These are phyloP conservation scores for Claviceps spartinae DNA, from an alignment of 2,329 filamentous ascomycete genomes.

Conservation along the genomic window DNA sequence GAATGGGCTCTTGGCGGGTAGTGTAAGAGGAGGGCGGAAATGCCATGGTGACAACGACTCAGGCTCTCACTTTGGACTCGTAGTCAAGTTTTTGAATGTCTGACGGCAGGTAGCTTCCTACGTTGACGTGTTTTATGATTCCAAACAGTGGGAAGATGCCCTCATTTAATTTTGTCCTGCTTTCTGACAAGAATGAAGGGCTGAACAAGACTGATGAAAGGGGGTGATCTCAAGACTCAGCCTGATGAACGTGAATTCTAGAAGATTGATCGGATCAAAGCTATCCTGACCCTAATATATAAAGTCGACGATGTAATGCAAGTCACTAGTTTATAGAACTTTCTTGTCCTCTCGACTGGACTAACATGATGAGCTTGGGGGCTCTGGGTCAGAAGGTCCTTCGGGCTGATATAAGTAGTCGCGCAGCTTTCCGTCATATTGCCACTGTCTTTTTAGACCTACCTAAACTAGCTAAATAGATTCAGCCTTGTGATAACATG, in stretches of 20 bases:
- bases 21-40: background rate
- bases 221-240: background rate
- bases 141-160: background rate
- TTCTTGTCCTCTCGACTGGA: background rate
- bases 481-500: background rate
- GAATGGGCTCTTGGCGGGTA: constrained; percentile 1
- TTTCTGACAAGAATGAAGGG: background rate
- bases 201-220: background rate
- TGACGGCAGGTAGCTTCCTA: background rate
- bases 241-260: background rate
- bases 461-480: background rate
- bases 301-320: background rate
- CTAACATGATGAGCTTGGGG: background rate
- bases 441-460: background rate
- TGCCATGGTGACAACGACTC: constrained; percentile 1
- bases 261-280: background rate
- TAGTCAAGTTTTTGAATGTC: background rate
- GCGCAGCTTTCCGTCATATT: background rate
- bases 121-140: background rate
- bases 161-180: background rate
- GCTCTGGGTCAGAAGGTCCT: background rate
- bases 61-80: background rate
- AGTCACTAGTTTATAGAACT: background rate
- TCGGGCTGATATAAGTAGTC: background rate
- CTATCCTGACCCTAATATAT: background rate